phyloP scores from a whole-genome alignment of 2,329 filamentous ascomycete genomes.

The Byssoonygena ceratinophila region DNA sequence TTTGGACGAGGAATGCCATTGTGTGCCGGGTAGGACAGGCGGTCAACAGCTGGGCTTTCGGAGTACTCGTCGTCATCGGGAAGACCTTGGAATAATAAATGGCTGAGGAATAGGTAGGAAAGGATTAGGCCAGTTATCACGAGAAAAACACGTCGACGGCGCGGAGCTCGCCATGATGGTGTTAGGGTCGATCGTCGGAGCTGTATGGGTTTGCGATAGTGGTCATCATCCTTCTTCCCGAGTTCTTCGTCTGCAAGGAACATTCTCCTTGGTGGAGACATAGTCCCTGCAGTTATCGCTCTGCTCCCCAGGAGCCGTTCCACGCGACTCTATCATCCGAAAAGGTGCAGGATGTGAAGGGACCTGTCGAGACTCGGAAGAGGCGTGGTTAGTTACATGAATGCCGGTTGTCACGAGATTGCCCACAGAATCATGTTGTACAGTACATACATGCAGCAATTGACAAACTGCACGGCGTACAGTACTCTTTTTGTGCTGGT shows the following conservation, averaged over 20 bases:
- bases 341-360: not conserved
- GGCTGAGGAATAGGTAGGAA: slow-evolving; percentile 52
- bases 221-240: slow-evolving; percentile 56
- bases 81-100: slow-evolving; percentile 5
- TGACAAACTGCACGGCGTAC: not conserved
- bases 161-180: slow-evolving; percentile 26
- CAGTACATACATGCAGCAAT: not conserved
- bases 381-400: no score
- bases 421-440: no score
- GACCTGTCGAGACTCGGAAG: not conserved
- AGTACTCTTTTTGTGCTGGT: no score
- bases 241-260: slow-evolving; percentile 48
- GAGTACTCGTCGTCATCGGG: slow-evolving; percentile 7
- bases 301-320: slow-evolving; percentile 21
- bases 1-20: slow-evolving; percentile 11
- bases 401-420: no score
- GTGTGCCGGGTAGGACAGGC: not conserved
- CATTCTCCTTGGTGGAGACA: slow-evolving; percentile 31
- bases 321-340: slow-evolving; percentile 2
- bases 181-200: slow-evolving; percentile 26
- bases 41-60: not conserved
- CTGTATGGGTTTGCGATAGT: slow-evolving; percentile 32
- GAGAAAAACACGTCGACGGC: slow-evolving; percentile 43
- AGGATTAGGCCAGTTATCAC: slow-evolving; percentile 40
- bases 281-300: slow-evolving; percentile 20